Evolutionary conservation across 345 rosid species (phyloP), one percentile per base, ranked within the genome.

Genomic region (Ceriops decandra): DNA sequence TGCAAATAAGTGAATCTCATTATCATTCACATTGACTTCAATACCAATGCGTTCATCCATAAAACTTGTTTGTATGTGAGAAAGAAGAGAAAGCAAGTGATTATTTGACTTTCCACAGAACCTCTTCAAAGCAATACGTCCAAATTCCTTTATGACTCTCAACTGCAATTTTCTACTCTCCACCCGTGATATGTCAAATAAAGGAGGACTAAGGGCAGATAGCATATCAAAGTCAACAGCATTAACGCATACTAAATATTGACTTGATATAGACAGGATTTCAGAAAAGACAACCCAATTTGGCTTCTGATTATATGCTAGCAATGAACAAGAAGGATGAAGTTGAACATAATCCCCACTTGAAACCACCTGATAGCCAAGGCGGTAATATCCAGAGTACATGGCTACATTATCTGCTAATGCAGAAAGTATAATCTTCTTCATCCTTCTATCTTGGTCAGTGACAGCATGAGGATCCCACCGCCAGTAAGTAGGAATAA

Each of bases 221-320:
- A 91, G 79, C 74, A 77, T 81, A 35, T 89, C 96, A 66, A 81
- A 81, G 74, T 93, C 97, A 76, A 91, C 68, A 17, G 92, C 90
- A 24, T 93, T 90, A 42, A 89, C 98, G 68, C 98, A 93, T 66
- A 90, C 92, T 80, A 93, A 80, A 82, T 85, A 90, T 73, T 88
- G 81, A 74, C 72, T 79, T 57, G 83, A 71, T 52, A 61, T 22
- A 51, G 91, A 85, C 28, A 93, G 77, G 17, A 93, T 83, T 76
- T 93, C 98, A 73, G 90, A 75, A 72, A 91, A 93, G 70, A 93
- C 92, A 60, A 93, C 96, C 96, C 97, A 91, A 70, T 73, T 64
- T 36, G 98, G 97, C 90, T 84, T 93, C 84, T 85, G 85, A 58
- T 78, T 77, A 73, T 89, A 93, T 54, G 82, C 77, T 80, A 83